phyloP scores from a whole-genome alignment of 2,329 filamentous ascomycete species.

The Colletotrichum euphorbiae region DNA sequence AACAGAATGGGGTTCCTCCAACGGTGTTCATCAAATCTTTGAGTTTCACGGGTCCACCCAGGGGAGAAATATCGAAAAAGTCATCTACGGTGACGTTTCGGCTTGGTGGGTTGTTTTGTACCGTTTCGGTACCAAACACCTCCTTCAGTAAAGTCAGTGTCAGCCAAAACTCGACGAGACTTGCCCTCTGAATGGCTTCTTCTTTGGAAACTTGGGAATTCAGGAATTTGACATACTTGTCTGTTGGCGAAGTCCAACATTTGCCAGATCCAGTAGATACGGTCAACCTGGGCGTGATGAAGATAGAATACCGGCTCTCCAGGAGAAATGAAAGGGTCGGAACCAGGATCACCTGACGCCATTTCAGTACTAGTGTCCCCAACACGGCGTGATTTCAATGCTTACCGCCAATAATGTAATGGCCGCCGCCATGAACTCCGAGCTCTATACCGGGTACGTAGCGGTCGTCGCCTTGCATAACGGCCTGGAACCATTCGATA shows the following conservation, averaged over 20 bases:
- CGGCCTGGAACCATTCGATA: slow-evolving; percentile 49
- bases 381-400: neutral
- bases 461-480: slow-evolving; percentile 50
- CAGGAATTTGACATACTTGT: slow-evolving; percentile 42
- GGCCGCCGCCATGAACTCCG: slow-evolving; percentile 54
- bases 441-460: slow-evolving; percentile 44
- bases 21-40: slow-evolving; percentile 54
- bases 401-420: slow-evolving; percentile 51
- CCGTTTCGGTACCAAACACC: slow-evolving; percentile 55
- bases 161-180: neutral
- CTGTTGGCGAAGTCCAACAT: slow-evolving; percentile 53
- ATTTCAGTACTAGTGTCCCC: neutral
- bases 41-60: slow-evolving; percentile 51
- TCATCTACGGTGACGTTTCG: slow-evolving; percentile 57
- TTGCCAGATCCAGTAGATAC: slow-evolving; percentile 62
- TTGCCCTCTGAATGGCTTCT: neutral
- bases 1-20: slow-evolving; percentile 56
- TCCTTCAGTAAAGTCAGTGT: slow-evolving; percentile 21
- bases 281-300: slow-evolving; percentile 59
- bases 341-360: slow-evolving; percentile 55
- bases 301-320: slow-evolving; percentile 59
- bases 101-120: slow-evolving; percentile 54
- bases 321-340: slow-evolving; percentile 57
- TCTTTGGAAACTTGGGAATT: neutral
- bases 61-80: slow-evolving; percentile 46